phyloP scores from a whole-genome alignment of 2,329 filamentous ascomycete genomes.

The Fusarium citri region DNA sequence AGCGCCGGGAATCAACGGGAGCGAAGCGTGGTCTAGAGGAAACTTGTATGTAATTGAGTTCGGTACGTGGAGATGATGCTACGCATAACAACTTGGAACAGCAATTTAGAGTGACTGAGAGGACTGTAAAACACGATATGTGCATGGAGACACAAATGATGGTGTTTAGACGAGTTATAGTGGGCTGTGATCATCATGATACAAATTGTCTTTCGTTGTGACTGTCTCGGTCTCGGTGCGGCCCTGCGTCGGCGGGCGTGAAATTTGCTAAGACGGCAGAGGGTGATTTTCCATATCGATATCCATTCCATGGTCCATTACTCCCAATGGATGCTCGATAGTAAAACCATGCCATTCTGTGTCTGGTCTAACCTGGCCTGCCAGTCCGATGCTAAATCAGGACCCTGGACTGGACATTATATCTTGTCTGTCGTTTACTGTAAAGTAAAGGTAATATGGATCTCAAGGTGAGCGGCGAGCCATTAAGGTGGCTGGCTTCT shows the following conservation, averaged over 20 bases:
- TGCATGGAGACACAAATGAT: constrained; percentile 12
- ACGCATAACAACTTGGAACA: constrained; percentile 12
- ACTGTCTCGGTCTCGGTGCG: constrained; percentile 36
- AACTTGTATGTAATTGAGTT: constrained; percentile 21
- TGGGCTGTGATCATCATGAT: constrained; percentile 11
- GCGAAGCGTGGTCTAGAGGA: neutral
- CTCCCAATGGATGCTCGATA: constrained; percentile 9
- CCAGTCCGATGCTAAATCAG: constrained; percentile 1
- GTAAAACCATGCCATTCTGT: constrained; percentile 12
- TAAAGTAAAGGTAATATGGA: constrained; percentile 16
- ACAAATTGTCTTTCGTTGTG: constrained; percentile 3
- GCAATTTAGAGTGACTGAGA: neutral
- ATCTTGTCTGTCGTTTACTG: constrained; percentile 16
- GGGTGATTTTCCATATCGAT: constrained; percentile 24
- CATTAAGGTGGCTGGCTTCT: constrained; percentile 25
- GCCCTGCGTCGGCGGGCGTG: constrained; percentile 38
- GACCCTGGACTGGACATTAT: constrained; percentile 2
- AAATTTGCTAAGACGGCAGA: constrained; percentile 29
- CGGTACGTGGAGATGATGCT: constrained; percentile 22
- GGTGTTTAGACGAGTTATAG: neutral
- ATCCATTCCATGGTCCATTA: neutral
- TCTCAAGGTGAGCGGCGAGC: constrained; percentile 24
- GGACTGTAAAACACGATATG: neutral
- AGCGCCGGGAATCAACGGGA: constrained; percentile 44
- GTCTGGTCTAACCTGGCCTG: neutral